Conservation (phyloP, 352 stramenopile species). For the Plasmopara muralis region DNA sequence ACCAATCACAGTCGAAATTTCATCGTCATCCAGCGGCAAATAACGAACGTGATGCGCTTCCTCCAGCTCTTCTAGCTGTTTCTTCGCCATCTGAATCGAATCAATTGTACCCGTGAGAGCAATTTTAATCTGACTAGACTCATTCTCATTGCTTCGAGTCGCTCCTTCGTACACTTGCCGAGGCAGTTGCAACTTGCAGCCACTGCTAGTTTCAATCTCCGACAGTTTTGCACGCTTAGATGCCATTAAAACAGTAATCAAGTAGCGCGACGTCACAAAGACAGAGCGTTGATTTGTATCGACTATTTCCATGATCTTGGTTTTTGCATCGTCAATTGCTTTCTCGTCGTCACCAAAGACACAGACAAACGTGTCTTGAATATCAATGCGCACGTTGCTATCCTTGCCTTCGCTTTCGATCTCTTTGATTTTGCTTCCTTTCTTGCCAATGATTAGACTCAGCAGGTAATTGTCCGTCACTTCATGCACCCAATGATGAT, state of each 20-base stretch:
- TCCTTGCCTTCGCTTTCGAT: slow-evolving; percentile 52
- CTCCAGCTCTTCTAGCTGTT: slow-evolving; percentile 48
- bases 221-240: slow-evolving; percentile 74
- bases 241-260: slow-evolving; percentile 54
- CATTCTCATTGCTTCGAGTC: slow-evolving; percentile 19
- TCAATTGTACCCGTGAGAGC: slow-evolving; percentile 51
- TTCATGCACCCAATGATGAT: slow-evolving; percentile 51
- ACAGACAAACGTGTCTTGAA: slow-evolving; percentile 53
- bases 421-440: slow-evolving; percentile 69
- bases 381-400: slow-evolving; percentile 53
- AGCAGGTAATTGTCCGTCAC: slow-evolving; percentile 51
- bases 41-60: slow-evolving; percentile 60
- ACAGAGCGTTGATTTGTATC: slow-evolving; percentile 68
- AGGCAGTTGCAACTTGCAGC: slow-evolving; percentile 53
- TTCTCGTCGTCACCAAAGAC: slow-evolving; percentile 50
- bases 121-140: slow-evolving; percentile 55
- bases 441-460: slow-evolving; percentile 80
- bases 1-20: slow-evolving; percentile 69
- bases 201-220: slow-evolving; percentile 52
- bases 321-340: slow-evolving; percentile 41
- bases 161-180: slow-evolving; percentile 19
- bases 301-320: slow-evolving; percentile 57
- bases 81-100: slow-evolving; percentile 56
- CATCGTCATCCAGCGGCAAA: slow-evolving; percentile 62
- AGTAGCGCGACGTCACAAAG: slow-evolving; percentile 51